A percentile compares a stretch with the other conserved stretches of the same genome.
phyloP scores from a whole-genome alignment of 1,284 basidiomycete genomes.

The Cryptococcus amylolentus region DNA sequence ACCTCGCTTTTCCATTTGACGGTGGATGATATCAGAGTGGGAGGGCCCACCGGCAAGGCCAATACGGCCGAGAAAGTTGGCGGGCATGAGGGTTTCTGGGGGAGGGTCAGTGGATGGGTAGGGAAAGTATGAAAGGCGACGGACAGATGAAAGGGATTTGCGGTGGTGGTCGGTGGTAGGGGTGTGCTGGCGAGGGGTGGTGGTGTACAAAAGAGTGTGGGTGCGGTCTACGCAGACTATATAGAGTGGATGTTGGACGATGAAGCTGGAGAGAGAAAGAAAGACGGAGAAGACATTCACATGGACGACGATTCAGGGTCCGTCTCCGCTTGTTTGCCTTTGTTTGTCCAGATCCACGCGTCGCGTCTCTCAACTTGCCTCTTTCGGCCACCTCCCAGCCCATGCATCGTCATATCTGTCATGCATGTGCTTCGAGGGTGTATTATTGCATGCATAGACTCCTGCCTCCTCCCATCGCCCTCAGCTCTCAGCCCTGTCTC shows the following conservation, averaged over 20 bases:
- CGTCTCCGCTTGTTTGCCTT: not conserved
- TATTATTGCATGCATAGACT: too few relatives aligned
- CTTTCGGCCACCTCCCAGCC: too few relatives aligned
- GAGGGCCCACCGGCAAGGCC: slow-evolving; percentile 23
- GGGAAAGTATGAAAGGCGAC: slow-evolving; percentile 4
- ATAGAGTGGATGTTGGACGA: not conserved
- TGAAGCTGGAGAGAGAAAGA: not conserved
- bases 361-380: too few relatives aligned
- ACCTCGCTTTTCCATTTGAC: slow-evolving; percentile 19
- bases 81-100: not conserved
- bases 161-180: not conserved
- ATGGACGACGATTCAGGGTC: not conserved
- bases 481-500: too few relatives aligned
- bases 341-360: not conserved
- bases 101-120: not conserved
- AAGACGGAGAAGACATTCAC: not conserved
- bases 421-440: too few relatives aligned
- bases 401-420: too few relatives aligned
- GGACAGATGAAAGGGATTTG: not conserved
- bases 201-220: not conserved
- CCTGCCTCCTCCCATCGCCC: too few relatives aligned
- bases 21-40: slow-evolving; percentile 9
- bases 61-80: slow-evolving; percentile 17
- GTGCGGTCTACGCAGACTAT: not conserved
- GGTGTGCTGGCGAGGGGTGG: not conserved